A percentile compares a stretch with the other conserved stretches of the same genome.
Evolutionary conservation across 2,329 filamentous ascomycete species (phyloP).

Genomic region (Verticillium nubilum): DNA sequence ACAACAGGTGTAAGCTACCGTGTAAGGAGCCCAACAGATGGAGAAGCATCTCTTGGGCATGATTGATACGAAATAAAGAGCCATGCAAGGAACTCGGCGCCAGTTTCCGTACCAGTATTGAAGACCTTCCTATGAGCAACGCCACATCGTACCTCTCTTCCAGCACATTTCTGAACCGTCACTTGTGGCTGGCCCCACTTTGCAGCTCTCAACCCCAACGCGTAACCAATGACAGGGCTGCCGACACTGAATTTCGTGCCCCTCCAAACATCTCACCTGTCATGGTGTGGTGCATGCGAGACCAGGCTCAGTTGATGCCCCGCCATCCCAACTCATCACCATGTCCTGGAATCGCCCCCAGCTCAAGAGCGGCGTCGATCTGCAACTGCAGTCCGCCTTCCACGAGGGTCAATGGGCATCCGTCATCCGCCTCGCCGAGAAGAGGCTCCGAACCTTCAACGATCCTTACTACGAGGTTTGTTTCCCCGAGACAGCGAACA

Average conservation of each 20-base stretch:
- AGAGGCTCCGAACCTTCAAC: conserved; percentile 41
- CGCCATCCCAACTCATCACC: conserved; percentile 17
- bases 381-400: conserved; percentile 51
- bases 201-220: neutral
- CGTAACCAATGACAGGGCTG: neutral
- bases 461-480: conserved; percentile 52
- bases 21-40: neutral
- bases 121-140: too few relatives aligned
- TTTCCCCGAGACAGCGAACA: neutral
- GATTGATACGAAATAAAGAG: neutral
- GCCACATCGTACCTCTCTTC: too few relatives aligned
- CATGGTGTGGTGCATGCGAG: conserved; percentile 3
- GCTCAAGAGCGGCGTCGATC: conserved; percentile 45
- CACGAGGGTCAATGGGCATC: conserved; percentile 47
- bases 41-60: neutral
- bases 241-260: conserved; percentile 2
- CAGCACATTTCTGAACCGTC: too few relatives aligned
- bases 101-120: too few relatives aligned
- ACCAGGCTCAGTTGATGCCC: conserved; percentile 15
- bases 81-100: too few relatives aligned
- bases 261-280: conserved; percentile 8
- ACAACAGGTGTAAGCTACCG: neutral
- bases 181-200: neutral
- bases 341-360: conserved; percentile 21
- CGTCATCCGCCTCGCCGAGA: conserved; percentile 46